These are phyloP conservation scores for Bjerkandera adusta DNA, from an alignment of 1,284 basidiomycete species.

Conservation along the genomic window DNA sequence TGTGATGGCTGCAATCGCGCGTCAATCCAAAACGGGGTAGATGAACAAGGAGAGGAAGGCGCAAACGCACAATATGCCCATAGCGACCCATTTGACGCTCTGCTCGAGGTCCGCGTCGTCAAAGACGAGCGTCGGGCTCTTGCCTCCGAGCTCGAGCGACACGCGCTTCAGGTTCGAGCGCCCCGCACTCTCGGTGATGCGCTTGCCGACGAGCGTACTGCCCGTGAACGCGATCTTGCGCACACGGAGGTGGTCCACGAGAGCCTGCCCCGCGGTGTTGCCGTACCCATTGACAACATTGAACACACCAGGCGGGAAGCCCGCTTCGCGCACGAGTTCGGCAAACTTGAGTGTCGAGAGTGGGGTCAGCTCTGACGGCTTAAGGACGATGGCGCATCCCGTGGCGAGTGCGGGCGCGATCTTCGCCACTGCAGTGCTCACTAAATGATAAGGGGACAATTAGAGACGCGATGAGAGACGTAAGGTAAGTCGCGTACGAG, in stretches of 20 bases:
- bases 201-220: constrained; percentile 78
- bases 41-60: background rate
- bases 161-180: constrained; percentile 87
- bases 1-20: constrained; percentile 57
- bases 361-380: constrained; percentile 92
- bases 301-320: constrained; percentile 70
- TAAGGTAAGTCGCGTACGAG: constrained; percentile 39
- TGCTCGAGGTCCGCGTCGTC: constrained; percentile 75
- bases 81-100: constrained; percentile 78
- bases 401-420: constrained; percentile 82
- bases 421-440: constrained; percentile 81
- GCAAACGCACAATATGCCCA: constrained; percentile 70
- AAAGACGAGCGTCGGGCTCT: constrained; percentile 80
- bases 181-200: constrained; percentile 82
- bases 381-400: constrained; percentile 84
- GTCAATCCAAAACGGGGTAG: too few relatives aligned
- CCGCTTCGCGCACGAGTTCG: constrained; percentile 48
- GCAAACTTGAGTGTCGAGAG: constrained; percentile 70
- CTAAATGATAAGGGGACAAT: constrained; percentile 28
- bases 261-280: constrained; percentile 61
- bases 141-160: constrained; percentile 92
- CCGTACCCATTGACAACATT: constrained; percentile 73
- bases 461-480: background rate
- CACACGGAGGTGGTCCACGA: constrained; percentile 61
- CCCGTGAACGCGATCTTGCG: constrained; percentile 81